These are phyloP conservation scores for Cyclotella cryptica DNA, from an alignment of 108 stramenopile species.

Conservation along the genomic window DNA sequence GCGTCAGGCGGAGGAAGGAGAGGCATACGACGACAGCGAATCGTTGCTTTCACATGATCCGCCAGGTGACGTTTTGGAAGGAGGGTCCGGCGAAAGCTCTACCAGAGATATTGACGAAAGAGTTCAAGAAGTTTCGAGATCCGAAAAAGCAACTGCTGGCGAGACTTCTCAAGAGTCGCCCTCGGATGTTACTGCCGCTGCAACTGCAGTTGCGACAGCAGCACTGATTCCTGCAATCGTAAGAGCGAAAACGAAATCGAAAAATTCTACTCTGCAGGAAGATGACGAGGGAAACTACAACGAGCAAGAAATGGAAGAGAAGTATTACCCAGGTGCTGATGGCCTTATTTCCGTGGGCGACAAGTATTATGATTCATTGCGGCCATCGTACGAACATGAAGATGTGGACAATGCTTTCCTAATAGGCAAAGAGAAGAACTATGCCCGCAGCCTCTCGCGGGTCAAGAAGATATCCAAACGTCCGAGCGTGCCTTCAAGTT, in stretches of 20 bases:
- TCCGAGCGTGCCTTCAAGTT: slow-evolving; percentile 14
- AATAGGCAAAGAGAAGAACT: slow-evolving; percentile 13
- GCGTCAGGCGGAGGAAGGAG: too few relatives aligned
- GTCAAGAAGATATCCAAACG: slow-evolving; percentile 19
- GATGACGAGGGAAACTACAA: slow-evolving; percentile 18
- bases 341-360: slow-evolving; percentile 59
- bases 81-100: slow-evolving; percentile 23
- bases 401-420: slow-evolving; percentile 26
- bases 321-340: slow-evolving; percentile 29
- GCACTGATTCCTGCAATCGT: slow-evolving; percentile 41
- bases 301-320: slow-evolving; percentile 20
- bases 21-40: background rate
- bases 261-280: slow-evolving; percentile 1
- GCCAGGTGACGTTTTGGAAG: slow-evolving; percentile 12
- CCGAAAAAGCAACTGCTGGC: slow-evolving; percentile 33
- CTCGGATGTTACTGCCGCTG: slow-evolving; percentile 5
- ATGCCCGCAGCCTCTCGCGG: background rate
- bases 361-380: slow-evolving; percentile 72
- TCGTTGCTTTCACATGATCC: slow-evolving; percentile 25
- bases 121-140: slow-evolving; percentile 17
- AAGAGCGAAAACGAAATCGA: slow-evolving; percentile 30
- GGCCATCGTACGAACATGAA: slow-evolving; percentile 47
- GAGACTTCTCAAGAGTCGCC: slow-evolving; percentile 16
- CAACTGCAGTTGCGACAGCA: slow-evolving; percentile 1
- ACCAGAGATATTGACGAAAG: slow-evolving; percentile 15